These are phyloP conservation scores for Arabidopsis arenosa DNA, from an alignment of 345 rosid genomes.

Conservation along the genomic window DNA sequence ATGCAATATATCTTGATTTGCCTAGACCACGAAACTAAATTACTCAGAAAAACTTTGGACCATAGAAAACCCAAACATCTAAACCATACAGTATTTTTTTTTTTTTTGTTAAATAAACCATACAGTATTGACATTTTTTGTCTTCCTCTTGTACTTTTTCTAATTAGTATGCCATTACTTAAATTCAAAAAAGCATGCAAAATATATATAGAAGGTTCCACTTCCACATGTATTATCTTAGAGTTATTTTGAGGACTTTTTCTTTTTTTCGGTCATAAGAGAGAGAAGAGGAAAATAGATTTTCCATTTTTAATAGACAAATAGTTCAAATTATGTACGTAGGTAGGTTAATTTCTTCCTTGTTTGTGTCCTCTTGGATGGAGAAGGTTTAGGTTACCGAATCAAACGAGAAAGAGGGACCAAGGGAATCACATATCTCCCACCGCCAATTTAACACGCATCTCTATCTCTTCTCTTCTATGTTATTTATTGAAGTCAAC, in stretches of 20 bases:
- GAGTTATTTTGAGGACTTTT: neutral
- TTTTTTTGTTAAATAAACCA: too few species aligned
- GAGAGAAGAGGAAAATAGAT: neutral
- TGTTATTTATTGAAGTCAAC: conserved; percentile 3
- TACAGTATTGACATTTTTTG: too few species aligned
- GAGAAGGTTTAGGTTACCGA: conserved; percentile 37
- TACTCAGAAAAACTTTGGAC: neutral
- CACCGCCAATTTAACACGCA: conserved; percentile 1
- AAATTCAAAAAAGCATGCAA: neutral
- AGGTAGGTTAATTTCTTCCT: conserved; percentile 21
- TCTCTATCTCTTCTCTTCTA: neutral
- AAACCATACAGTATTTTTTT: neutral
- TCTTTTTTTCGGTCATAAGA: neutral
- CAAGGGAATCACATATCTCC: conserved; percentile 30
- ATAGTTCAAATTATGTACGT: neutral
- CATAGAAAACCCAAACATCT: neutral
- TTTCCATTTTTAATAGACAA: neutral
- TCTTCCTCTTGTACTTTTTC: neutral
- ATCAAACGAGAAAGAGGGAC: conserved; percentile 13
- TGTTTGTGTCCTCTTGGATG: conserved; percentile 25
- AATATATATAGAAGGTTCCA: neutral
- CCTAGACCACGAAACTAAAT: conserved; percentile 10
- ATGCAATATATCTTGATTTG: neutral
- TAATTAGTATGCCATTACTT: neutral
- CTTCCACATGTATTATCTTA: conserved; percentile 5